Conservation (phyloP, 768 basidiomycete genomes). For the Cystofilobasidium bisporidii region DNA sequence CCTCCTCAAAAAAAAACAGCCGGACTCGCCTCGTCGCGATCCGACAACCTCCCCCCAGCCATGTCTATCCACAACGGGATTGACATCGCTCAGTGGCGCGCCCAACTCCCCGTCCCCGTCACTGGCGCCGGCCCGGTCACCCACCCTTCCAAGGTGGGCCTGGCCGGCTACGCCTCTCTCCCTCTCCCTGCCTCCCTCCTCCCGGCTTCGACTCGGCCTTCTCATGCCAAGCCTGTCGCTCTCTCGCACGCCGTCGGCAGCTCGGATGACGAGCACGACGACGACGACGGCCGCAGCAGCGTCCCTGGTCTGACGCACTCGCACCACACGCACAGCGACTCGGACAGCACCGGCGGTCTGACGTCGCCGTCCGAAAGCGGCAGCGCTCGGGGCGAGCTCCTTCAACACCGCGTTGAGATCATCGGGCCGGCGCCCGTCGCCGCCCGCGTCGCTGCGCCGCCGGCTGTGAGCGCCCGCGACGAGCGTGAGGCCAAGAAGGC, state of each 20-base stretch:
- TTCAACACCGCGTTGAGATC: background rate
- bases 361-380: background rate
- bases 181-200: slow-evolving; percentile 7
- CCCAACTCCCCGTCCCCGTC: background rate
- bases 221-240: background rate
- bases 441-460: background rate
- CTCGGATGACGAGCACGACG: background rate
- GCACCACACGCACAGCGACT: background rate
- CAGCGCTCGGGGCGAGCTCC: background rate
- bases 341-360: background rate
- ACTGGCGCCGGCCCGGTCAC: background rate
- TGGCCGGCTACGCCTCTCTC: background rate
- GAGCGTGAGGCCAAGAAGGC: slow-evolving; percentile 17
- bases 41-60: no score
- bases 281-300: background rate
- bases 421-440: background rate
- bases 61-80: background rate
- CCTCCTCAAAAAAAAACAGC: background rate
- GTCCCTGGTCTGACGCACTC: background rate
- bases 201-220: background rate
- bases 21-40: background rate
- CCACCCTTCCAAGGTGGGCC: background rate
- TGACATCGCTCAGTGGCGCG: background rate
- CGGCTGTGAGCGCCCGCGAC: background rate
- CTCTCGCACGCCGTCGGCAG: slow-evolving; percentile 2